A percentile compares a stretch with the other conserved stretches of the same genome.
Conservation (phyloP, 2,329 filamentous ascomycete genomes). For the Venturia nashicola region DNA sequence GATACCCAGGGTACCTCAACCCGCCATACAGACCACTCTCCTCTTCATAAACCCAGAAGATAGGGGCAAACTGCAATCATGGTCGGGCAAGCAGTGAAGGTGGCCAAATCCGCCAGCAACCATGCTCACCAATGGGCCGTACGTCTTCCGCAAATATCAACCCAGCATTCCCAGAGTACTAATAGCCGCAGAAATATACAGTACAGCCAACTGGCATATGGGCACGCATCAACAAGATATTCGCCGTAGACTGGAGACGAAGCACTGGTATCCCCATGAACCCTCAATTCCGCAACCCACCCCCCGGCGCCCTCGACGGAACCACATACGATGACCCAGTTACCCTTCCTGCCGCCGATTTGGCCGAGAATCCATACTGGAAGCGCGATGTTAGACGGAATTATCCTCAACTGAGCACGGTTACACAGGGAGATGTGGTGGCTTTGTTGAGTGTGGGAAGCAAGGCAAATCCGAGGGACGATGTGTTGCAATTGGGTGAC, state of each 20-base stretch:
- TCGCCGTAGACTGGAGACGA: slow-evolving; percentile 76
- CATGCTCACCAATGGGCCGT: neutral
- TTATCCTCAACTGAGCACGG: slow-evolving; percentile 69
- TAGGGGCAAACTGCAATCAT: neutral
- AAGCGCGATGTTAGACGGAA: slow-evolving; percentile 77
- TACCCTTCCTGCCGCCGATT: slow-evolving; percentile 70
- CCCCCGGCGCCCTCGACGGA: slow-evolving; percentile 63
- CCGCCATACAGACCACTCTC: neutral
- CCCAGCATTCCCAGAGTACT: neutral
- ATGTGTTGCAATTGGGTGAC: slow-evolving; percentile 60
- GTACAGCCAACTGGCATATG: slow-evolving; percentile 82
- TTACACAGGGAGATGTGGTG: slow-evolving; percentile 76
- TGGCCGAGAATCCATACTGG: slow-evolving; percentile 92
- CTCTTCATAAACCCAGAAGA: neutral
- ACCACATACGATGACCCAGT: slow-evolving; percentile 68
- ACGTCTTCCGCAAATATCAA: neutral
- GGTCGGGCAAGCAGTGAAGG: slow-evolving; percentile 5
- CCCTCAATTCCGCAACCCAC: slow-evolving; percentile 78
- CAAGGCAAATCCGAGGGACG: slow-evolving; percentile 66
- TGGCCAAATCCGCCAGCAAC: neutral
- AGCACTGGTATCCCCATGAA: slow-evolving; percentile 90
- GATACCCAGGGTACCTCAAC: neutral
- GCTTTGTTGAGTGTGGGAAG: slow-evolving; percentile 77
- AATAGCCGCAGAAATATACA: slow-evolving; percentile 76
- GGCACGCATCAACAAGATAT: slow-evolving; percentile 64